These are phyloP conservation scores for Xylaria sp. DNA, from an alignment of 2,329 filamentous ascomycete genomes.

Conservation along the genomic window DNA sequence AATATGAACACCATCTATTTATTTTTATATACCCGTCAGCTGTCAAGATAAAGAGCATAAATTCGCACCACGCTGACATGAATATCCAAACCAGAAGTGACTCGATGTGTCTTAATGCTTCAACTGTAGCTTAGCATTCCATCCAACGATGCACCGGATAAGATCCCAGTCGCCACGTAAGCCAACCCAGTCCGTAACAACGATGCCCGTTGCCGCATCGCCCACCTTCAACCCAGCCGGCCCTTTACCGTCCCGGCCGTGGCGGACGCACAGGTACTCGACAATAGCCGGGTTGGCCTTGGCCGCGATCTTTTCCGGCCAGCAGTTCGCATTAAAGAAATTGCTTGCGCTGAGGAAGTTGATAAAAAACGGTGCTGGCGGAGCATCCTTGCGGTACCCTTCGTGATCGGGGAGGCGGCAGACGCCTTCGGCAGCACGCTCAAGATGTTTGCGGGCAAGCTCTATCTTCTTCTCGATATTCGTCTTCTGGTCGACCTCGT, in stretches of 20 bases:
- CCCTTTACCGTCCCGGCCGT: constrained; percentile 63
- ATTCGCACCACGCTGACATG: neutral
- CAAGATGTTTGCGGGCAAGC: constrained; percentile 78
- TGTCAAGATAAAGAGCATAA: neutral
- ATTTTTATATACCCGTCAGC: neutral
- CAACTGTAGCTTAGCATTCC: constrained; percentile 78
- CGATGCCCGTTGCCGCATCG: constrained; percentile 83
- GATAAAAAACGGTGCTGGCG: constrained; percentile 75
- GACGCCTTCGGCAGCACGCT: constrained; percentile 69
- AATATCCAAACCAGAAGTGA: neutral
- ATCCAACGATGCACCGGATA: constrained; percentile 84
- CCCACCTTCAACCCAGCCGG: constrained; percentile 64
- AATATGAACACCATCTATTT: neutral
- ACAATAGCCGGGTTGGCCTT: constrained; percentile 83
- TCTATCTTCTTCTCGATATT: constrained; percentile 85
- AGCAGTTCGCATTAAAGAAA: constrained; percentile 91
- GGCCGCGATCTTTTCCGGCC: constrained; percentile 91
- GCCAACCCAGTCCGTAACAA: constrained; percentile 95
- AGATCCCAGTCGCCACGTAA: constrained; percentile 89
- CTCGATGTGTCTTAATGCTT: constrained; percentile 49
- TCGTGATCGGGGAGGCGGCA: constrained; percentile 57
- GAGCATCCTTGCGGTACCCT: constrained; percentile 40
- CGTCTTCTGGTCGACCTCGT: constrained; percentile 79
- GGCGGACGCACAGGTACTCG: constrained; percentile 68
- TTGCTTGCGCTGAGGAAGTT: constrained; percentile 94